These are phyloP conservation scores for Triangularia verruculosa DNA, from an alignment of 2,329 filamentous ascomycete species.

Conservation along the genomic window DNA sequence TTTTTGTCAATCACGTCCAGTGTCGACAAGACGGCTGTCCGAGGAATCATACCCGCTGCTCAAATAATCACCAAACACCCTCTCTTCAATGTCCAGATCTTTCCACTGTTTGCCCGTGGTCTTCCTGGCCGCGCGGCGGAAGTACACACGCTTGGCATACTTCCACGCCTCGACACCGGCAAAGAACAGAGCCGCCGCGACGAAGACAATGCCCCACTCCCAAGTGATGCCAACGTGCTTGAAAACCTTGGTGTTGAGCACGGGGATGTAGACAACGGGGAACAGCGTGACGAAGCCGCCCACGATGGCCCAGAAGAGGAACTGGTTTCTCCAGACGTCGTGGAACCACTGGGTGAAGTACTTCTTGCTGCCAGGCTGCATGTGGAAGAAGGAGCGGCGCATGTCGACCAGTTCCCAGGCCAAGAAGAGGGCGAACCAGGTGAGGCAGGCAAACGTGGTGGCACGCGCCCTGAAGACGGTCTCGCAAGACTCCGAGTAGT, in stretches of 20 bases:
- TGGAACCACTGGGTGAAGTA: conserved; percentile 50
- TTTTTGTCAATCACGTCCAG: conserved; percentile 28
- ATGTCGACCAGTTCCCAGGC: conserved; percentile 74
- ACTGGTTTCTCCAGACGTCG: conserved; percentile 66
- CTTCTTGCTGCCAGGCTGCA: conserved; percentile 52
- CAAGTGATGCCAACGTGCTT: conserved; percentile 66
- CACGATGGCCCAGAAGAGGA: conserved; percentile 62
- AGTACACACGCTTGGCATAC: conserved; percentile 50
- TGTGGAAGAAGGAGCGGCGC: conserved; percentile 65
- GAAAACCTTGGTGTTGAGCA: conserved; percentile 64
- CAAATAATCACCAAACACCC: conserved; percentile 28
- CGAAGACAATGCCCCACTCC: conserved; percentile 71
- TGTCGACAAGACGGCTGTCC: neutral
- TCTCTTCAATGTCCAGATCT: conserved; percentile 28
- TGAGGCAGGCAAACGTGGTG: conserved; percentile 66
- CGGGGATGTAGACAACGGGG: conserved; percentile 65
- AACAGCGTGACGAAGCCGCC: conserved; percentile 59
- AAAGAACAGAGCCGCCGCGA: conserved; percentile 53
- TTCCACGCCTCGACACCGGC: conserved; percentile 67
- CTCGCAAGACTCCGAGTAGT: conserved; percentile 48
- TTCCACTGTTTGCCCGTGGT: conserved; percentile 22
- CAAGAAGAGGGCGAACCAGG: conserved; percentile 65
- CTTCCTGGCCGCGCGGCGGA: conserved; percentile 16
- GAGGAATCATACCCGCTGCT: conserved; percentile 1
- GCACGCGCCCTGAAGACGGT: conserved; percentile 65